Evolutionary conservation across 306 rosid genomes (phyloP), one percentile per base, ranked within the genome.

Genomic region (Vicia villosa): DNA sequence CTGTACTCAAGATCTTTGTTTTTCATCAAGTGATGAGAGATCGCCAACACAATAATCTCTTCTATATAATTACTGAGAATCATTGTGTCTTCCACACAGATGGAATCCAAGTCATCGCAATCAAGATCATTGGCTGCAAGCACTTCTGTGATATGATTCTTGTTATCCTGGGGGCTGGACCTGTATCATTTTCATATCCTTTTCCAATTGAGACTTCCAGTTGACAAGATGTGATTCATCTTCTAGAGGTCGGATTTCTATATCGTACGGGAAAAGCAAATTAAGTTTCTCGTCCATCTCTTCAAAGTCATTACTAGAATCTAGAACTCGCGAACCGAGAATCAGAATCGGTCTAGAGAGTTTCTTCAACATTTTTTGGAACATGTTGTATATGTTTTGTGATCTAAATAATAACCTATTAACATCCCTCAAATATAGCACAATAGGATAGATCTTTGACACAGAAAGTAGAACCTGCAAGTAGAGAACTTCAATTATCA

Each of bases 21-120:
- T 59, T 89, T 85, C 96, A 95, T 91, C 62, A 91, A 74, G 78
- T 95, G 99, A 80, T 83, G 84, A 45, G 99, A 91, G 49, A 95
- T 83, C 43, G 99, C 97, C 10, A 96, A 95, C 47, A 95, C 92
- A 49, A 95, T 89, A 84, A 95, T 89, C 88, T 95, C 99, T 74
- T 95, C 99, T 49, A 95, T 87, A 24, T 84, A 91, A 73, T 87
- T 83, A 66, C 97, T 67, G 50, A 95, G 89, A 79, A 86, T 89
- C 88, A 89, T 77, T 50, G 99, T 87, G 83, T 95, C 89, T 13
- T 74, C 83, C 57, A 91, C 72, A 72, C 99, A 89, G 71, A 89
- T 86, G 4, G 85, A 84, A 49, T 86, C 91, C 56, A 95, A 82
- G 75, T 95, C 99, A 50, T 91, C 95, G 50, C 99, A 91, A 45